Conservation (phyloP, 1,139 yeast species). For the Geotrichum reessii region DNA sequence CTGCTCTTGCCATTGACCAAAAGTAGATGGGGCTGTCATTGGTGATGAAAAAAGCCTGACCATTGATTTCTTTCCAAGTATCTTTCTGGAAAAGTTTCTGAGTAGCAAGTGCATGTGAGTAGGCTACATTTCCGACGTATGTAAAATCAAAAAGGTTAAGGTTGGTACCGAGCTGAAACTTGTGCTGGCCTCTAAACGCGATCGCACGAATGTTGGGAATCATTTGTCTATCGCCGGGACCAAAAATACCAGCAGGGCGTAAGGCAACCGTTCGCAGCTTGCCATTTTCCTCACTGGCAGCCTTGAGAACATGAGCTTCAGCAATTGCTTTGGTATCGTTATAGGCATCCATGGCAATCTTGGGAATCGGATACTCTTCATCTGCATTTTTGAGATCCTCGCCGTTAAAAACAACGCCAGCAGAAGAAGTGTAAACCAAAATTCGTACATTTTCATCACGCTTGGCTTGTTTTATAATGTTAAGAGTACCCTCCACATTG, state of each 20-base stretch:
- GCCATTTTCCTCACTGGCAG: conserved; percentile 46
- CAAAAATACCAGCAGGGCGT: conserved; percentile 97
- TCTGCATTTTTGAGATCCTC: conserved; percentile 85
- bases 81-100: conserved; percentile 52
- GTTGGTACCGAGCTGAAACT: conserved; percentile 91
- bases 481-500: conserved; percentile 82
- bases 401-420: conserved; percentile 95
- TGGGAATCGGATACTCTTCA: conserved; percentile 91
- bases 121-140: conserved; percentile 98
- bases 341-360: conserved; percentile 90
- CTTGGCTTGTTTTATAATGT: conserved; percentile 62
- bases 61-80: conserved; percentile 49
- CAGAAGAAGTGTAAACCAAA: conserved; percentile 90
- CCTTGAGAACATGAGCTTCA: conserved; percentile 70
- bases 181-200: conserved; percentile 78
- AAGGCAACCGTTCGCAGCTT: conserved; percentile 71
- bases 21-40: conserved; percentile 94
- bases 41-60: conserved; percentile 84
- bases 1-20: conserved; percentile 95
- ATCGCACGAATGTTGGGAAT: conserved; percentile 89
- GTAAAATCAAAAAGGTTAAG: conserved; percentile 94
- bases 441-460: conserved; percentile 46
- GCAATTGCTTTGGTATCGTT: conserved; percentile 93
- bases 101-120: conserved; percentile 91
- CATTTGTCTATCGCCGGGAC: conserved; percentile 96